Evolutionary conservation across 768 basidiomycete genomes (phyloP).

Genomic region (Boletus rex-veris): DNA sequence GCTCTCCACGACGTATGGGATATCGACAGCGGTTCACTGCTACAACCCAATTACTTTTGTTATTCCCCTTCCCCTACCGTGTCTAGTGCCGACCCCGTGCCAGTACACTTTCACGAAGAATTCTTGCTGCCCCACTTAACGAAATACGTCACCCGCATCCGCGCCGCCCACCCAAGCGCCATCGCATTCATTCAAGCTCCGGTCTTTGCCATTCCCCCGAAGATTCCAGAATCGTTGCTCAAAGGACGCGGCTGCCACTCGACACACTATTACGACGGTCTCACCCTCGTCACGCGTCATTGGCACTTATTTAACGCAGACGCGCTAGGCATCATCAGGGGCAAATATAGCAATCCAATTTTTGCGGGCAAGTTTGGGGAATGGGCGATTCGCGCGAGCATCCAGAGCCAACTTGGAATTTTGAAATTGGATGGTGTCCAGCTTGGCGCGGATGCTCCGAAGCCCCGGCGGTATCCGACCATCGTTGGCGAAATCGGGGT

Average conservation of each 20-base stretch:
- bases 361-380: constrained; percentile 84
- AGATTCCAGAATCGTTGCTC: constrained; percentile 49
- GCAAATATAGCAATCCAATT: constrained; percentile 65
- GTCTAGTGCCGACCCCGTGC: constrained; percentile 17
- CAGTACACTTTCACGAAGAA: constrained; percentile 68
- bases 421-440: constrained; percentile 71
- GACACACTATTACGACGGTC: constrained; percentile 91
- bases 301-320: constrained; percentile 97
- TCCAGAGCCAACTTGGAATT: constrained; percentile 80
- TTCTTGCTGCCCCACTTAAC: constrained; percentile 77
- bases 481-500: constrained; percentile 95
- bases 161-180: constrained; percentile 68
- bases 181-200: constrained; percentile 92
- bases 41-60: constrained; percentile 76
- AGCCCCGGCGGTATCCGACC: constrained; percentile 59
- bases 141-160: constrained; percentile 54
- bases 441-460: constrained; percentile 38
- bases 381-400: constrained; percentile 68
- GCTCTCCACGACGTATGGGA: constrained; percentile 92
- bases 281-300: constrained; percentile 88
- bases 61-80: constrained; percentile 32
- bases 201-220: constrained; percentile 80
- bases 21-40: constrained; percentile 57
- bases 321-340: constrained; percentile 86
- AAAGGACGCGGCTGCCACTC: constrained; percentile 71